A percentile compares a stretch with the other conserved stretches of the same genome.
These are phyloP conservation scores for Stachybotrys elegans DNA, from an alignment of 2,329 filamentous ascomycete species.

Conservation along the genomic window DNA sequence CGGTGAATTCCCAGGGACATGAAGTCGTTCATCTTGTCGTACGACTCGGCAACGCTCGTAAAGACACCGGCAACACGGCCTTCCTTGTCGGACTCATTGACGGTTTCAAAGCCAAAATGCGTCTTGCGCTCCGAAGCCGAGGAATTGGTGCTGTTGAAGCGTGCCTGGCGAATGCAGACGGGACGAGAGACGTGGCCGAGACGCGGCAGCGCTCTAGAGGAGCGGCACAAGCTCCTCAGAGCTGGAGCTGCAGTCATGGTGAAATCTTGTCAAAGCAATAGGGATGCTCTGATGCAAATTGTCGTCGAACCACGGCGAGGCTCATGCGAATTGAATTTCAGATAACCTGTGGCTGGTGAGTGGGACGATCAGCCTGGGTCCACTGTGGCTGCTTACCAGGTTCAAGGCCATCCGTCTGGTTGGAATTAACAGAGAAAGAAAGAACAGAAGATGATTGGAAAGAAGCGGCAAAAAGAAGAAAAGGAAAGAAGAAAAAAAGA, in stretches of 20 bases:
- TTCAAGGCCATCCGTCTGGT: too few species aligned
- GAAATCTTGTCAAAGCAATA: too few species aligned
- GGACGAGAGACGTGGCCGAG: constrained; percentile 14
- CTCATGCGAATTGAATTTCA: too few species aligned
- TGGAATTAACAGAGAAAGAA: too few species aligned
- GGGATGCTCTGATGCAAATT: too few species aligned
- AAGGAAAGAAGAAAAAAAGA: neutral
- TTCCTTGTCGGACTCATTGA: constrained; percentile 73
- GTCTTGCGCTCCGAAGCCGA: constrained; percentile 55
- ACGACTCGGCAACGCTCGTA: constrained; percentile 87
- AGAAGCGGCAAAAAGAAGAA: neutral
- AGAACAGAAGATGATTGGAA: neutral
- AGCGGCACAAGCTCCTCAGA: constrained; percentile 20
- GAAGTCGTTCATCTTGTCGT: constrained; percentile 98
- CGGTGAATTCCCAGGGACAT: constrained; percentile 98
- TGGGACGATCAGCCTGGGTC: too few species aligned
- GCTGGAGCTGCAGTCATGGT: constrained; percentile 24
- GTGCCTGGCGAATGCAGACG: constrained; percentile 22
- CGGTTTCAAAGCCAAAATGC: constrained; percentile 86
- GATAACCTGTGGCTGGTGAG: too few species aligned
- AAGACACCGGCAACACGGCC: constrained; percentile 78
- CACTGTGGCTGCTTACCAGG: too few species aligned
- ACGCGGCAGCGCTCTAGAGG: constrained; percentile 12
- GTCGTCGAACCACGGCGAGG: too few species aligned
- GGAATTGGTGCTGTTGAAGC: constrained; percentile 16